Evolutionary conservation across 768 basidiomycete genomes (phyloP).

Genomic region (Dendrothele bispora): DNA sequence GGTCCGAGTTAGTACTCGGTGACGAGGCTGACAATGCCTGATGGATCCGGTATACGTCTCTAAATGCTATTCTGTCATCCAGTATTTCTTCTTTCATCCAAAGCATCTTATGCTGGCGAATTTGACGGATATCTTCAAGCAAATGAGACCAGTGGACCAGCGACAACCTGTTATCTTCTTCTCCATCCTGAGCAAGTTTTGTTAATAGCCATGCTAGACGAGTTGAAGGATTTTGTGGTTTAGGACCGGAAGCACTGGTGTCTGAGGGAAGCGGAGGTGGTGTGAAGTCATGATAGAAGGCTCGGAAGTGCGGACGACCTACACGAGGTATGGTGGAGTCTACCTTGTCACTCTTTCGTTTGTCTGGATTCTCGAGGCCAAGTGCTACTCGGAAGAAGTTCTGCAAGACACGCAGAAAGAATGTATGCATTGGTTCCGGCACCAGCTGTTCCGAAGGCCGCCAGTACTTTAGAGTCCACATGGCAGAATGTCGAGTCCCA

Average conservation of each 20-base stretch:
- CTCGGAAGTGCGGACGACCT: no score
- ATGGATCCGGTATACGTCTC: background rate
- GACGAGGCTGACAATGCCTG: background rate
- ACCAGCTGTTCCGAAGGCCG: conserved; percentile 27
- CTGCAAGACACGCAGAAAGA: background rate
- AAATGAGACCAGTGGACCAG: background rate
- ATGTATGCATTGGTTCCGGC: conserved; percentile 36
- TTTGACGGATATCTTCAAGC: background rate
- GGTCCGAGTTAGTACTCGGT: background rate
- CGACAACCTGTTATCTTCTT: no score
- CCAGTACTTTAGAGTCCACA: conserved; percentile 35
- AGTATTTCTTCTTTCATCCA: background rate
- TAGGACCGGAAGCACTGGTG: background rate
- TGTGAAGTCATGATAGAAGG: no score
- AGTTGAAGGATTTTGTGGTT: no score
- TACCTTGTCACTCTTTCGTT: background rate
- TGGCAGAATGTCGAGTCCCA: conserved; percentile 25
- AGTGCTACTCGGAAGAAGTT: background rate
- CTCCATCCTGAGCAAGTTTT: no score
- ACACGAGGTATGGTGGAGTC: no score
- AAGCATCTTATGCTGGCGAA: background rate
- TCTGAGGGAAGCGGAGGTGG: no score
- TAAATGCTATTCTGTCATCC: background rate
- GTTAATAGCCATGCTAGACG: no score
- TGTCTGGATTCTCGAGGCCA: background rate